Evolutionary conservation across 805 yeast genomes (phyloP).

Genomic region (Millerozyma acaciae): DNA sequence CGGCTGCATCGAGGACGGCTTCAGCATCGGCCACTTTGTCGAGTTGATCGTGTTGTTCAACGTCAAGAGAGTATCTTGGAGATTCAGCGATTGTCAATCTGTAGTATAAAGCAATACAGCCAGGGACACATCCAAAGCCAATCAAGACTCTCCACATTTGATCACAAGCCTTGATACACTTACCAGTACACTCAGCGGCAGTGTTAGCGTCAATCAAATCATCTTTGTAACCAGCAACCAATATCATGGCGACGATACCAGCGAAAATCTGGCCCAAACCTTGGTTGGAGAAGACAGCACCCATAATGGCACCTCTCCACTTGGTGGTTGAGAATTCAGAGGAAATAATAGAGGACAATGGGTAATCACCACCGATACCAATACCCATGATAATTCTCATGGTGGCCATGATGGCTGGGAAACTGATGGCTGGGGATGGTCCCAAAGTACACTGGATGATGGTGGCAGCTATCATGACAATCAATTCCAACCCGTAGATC

Average conservation of each 20-base stretch:
- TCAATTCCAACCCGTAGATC: constrained; percentile 83
- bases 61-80: constrained; percentile 85
- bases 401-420: constrained; percentile 69
- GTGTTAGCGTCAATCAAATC: constrained; percentile 51
- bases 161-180: constrained; percentile 76
- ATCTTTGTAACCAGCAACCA: constrained; percentile 73
- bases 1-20: constrained; percentile 36
- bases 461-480: constrained; percentile 78
- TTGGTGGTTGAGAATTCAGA: constrained; percentile 91
- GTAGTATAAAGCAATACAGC: constrained; percentile 76
- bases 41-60: constrained; percentile 54
- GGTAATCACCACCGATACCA: constrained; percentile 97
- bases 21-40: constrained; percentile 51
- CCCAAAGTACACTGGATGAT: constrained; percentile 75
- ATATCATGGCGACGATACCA: constrained; percentile 75
- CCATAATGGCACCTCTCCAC: constrained; percentile 98
- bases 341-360: constrained; percentile 87
- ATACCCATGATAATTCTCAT: constrained; percentile 89
- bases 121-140: constrained; percentile 91
- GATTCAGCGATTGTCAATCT: constrained; percentile 94
- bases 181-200: constrained; percentile 58
- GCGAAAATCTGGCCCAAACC: constrained; percentile 93
- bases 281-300: constrained; percentile 93
- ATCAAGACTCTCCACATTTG: constrained; percentile 91
- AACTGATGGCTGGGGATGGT: constrained; percentile 63